phyloP scores from a whole-genome alignment of 441 rosid genomes.

The Melastoma candidum region DNA sequence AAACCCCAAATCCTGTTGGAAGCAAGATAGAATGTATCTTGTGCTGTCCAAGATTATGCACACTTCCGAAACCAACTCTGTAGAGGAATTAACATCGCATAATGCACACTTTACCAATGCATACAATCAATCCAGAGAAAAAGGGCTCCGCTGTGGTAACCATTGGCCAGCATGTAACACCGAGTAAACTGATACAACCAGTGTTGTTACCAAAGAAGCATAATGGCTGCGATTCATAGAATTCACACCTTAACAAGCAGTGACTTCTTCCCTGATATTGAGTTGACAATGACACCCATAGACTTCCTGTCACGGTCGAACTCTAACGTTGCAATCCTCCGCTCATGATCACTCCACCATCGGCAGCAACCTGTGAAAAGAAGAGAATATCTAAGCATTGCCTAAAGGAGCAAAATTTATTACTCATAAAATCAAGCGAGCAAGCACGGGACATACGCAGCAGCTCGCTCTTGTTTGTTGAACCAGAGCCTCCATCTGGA shows the following conservation, averaged over 20 bases:
- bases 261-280: slow-evolving; percentile 53
- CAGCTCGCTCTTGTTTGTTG: slow-evolving; percentile 21
- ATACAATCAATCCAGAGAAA: no score
- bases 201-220: not conserved
- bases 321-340: slow-evolving; percentile 86
- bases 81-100: no score
- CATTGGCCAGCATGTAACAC: no score
- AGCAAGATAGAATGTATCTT: no score
- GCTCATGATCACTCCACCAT: slow-evolving; percentile 56
- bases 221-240: not conserved
- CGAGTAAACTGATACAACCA: no score
- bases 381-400: slow-evolving; percentile 3
- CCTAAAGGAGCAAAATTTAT: slow-evolving; percentile 7
- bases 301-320: slow-evolving; percentile 92
- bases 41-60: no score
- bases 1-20: no score
- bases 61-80: no score
- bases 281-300: slow-evolving; percentile 91
- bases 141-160: no score
- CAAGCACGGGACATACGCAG: slow-evolving; percentile 31
- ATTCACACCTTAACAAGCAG: slow-evolving; percentile 70
- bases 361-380: slow-evolving; percentile 53
- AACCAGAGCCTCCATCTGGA: slow-evolving; percentile 33
- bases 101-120: no score
- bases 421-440: not conserved